These are phyloP conservation scores for Dipteronia sinensis DNA, from an alignment of 345 rosid species.

Conservation along the genomic window DNA sequence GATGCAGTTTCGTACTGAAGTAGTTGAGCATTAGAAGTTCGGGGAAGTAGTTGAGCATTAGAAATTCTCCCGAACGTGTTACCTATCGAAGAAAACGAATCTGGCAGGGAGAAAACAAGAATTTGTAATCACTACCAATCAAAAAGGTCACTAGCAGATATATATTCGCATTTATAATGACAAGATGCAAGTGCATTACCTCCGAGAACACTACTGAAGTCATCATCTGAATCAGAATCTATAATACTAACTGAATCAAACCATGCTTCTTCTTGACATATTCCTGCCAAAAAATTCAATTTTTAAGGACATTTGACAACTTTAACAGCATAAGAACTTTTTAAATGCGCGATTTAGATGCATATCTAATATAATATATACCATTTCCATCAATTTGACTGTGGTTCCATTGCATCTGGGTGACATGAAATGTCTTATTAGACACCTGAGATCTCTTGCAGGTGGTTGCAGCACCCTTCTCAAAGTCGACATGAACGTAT, in stretches of 20 bases:
- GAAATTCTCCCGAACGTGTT: slow-evolving; percentile 31
- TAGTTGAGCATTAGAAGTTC: slow-evolving; percentile 43
- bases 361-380: slow-evolving; percentile 11
- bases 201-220: slow-evolving; percentile 55
- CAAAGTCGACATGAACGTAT: slow-evolving; percentile 58
- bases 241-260: slow-evolving; percentile 73
- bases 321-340: background rate
- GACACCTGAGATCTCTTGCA: slow-evolving; percentile 65
- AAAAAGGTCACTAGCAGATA: background rate
- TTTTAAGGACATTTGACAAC: background rate
- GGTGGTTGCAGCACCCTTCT: slow-evolving; percentile 49
- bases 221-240: slow-evolving; percentile 84
- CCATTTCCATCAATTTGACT: slow-evolving; percentile 65
- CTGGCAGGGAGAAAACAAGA: slow-evolving; percentile 24
- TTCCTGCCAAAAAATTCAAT: slow-evolving; percentile 38
- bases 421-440: slow-evolving; percentile 54
- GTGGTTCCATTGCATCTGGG: slow-evolving; percentile 82
- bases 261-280: slow-evolving; percentile 78
- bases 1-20: slow-evolving; percentile 57
- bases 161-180: background rate
- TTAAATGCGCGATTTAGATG: background rate
- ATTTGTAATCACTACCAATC: background rate
- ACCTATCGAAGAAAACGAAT: slow-evolving; percentile 43
- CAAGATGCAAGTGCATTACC: slow-evolving; percentile 27
- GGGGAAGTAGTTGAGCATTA: slow-evolving; percentile 49